Percentiles rank a stretch among this genome's conserved stretches.
These are phyloP conservation scores for Pilasporangium apinafurcum DNA, from an alignment of 352 stramenopile genomes.

Conservation along the genomic window DNA sequence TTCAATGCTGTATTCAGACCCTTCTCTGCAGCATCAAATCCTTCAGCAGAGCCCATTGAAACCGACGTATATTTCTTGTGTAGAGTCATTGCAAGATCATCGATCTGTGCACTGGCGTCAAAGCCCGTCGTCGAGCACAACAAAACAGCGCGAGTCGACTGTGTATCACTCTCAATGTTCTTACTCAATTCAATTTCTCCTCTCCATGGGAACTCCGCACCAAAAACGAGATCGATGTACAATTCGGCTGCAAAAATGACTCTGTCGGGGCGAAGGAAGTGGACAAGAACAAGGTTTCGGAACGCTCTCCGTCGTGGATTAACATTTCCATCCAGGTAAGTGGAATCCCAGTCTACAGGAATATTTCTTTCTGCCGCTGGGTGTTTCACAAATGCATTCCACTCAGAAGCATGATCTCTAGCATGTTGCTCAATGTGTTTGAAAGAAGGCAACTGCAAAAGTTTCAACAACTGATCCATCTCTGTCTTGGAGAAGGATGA, in stretches of 20 bases:
- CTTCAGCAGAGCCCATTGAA: conserved; percentile 98
- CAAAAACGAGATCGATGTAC: conserved; percentile 86
- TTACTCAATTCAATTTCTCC: conserved; percentile 92
- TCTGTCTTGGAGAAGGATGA: conserved; percentile 54
- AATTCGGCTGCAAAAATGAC: conserved; percentile 74
- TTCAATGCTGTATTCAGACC: conserved; percentile 93
- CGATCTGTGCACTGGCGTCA: conserved; percentile 96
- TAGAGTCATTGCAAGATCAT: conserved; percentile 88
- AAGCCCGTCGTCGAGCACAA: conserved; percentile 97
- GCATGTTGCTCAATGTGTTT: conserved; percentile 74
- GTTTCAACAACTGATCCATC: conserved; percentile 83
- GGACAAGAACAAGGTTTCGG: conserved; percentile 74
- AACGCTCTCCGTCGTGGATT: conserved; percentile 65
- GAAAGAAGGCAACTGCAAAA: conserved; percentile 72
- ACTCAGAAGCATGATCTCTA: conserved; percentile 45
- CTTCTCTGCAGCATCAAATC: conserved; percentile 94
- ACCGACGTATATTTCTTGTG: conserved; percentile 95
- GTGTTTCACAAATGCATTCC: conserved; percentile 79
- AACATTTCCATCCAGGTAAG: conserved; percentile 19
- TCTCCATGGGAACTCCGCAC: conserved; percentile 91
- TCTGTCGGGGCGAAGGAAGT: conserved; percentile 87
- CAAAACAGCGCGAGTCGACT: conserved; percentile 90
- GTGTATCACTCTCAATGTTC: conserved; percentile 91
- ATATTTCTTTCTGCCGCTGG: conserved; percentile 67
- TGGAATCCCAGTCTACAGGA: conserved; percentile 53